Conservation (phyloP, 805 yeast species). For the Lipomyces orientalis region DNA sequence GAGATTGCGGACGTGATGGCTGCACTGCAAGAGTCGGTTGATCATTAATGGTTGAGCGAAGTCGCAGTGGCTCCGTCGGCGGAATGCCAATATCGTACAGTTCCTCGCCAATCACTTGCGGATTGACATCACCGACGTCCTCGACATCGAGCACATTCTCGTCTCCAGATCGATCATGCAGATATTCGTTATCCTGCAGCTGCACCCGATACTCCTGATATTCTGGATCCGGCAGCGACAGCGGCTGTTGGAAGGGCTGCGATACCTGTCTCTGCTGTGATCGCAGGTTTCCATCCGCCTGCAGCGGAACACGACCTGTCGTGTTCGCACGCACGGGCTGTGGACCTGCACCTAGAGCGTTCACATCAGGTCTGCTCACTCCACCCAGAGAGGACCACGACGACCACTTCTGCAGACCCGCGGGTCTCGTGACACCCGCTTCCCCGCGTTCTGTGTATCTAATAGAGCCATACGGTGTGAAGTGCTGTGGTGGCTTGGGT, state of each 20-base stretch:
- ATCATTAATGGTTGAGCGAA: not conserved
- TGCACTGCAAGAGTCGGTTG: not conserved
- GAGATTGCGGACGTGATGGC: constrained; percentile 15
- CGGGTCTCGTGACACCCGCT: constrained; percentile 4
- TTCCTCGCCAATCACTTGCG: not conserved
- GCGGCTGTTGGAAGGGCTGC: not conserved
- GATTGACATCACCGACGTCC: not conserved
- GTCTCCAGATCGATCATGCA: constrained; percentile 4
- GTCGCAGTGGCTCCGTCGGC: constrained; percentile 5
- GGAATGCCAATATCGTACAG: not conserved
- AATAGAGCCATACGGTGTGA: not conserved
- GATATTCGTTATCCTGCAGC: constrained; percentile 1
- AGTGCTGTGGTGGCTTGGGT: constrained; percentile 11
- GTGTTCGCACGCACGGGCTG: constrained; percentile 24
- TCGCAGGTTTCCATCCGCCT: constrained; percentile 10
- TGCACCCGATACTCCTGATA: not conserved
- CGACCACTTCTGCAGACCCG: constrained; percentile 14
- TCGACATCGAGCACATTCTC: not conserved
- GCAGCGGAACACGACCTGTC: constrained; percentile 19
- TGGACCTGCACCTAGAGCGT: not conserved
- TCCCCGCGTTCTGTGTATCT: constrained; percentile 2
- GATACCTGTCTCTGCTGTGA: not conserved
- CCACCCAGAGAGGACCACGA: constrained; percentile 5
- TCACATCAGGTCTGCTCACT: not conserved
- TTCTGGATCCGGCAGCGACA: not conserved